phyloP scores from a whole-genome alignment of 768 basidiomycete species.

The Galerina sulciceps region DNA sequence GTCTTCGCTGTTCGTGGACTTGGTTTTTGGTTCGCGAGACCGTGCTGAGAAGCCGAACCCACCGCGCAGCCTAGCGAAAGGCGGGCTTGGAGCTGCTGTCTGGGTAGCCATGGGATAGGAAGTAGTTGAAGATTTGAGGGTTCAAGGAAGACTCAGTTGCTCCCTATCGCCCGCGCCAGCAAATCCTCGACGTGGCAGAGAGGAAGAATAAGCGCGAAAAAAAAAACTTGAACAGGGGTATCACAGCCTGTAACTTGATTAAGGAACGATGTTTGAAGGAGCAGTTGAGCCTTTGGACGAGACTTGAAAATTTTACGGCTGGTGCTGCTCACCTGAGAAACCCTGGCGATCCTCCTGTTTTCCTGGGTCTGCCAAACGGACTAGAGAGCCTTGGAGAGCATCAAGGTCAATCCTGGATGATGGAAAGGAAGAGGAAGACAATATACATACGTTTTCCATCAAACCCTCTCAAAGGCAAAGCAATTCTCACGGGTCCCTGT shows the following conservation, averaged over 20 bases:
- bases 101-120: conserved; percentile 10
- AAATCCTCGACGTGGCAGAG: neutral
- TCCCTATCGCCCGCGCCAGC: neutral
- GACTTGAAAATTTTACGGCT: neutral
- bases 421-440: conserved; percentile 7
- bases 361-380: neutral
- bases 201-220: neutral
- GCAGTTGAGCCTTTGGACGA: neutral
- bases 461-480: conserved; percentile 1
- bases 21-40: conserved; percentile 12
- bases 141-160: neutral
- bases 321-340: neutral
- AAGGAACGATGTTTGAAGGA: conserved; percentile 7
- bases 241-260: neutral
- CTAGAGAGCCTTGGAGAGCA: neutral
- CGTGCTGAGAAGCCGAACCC: conserved; percentile 18
- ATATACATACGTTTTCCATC: conserved; percentile 3
- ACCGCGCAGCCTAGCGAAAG: conserved; percentile 12
- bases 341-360: neutral
- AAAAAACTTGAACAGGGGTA: conserved; percentile 9
- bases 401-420: conserved; percentile 1
- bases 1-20: conserved; percentile 41
- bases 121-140: neutral
- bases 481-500: conserved; percentile 10
- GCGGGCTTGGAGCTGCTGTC: neutral